Conservation (phyloP, 2,329 filamentous ascomycete genomes). For the Colletotrichum cereale region DNA sequence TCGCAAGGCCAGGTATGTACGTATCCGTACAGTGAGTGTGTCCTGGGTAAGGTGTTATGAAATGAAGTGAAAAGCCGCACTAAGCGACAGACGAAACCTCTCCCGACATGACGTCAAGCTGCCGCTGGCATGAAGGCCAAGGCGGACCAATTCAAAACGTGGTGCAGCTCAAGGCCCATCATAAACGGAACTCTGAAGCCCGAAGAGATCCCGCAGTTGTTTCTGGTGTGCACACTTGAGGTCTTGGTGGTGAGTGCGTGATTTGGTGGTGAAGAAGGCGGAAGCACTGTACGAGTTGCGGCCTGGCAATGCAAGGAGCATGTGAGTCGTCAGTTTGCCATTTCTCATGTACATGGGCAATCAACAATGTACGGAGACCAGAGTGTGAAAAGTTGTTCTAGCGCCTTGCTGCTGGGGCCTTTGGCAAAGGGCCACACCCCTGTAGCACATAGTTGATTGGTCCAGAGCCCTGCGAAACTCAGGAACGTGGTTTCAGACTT, state of each 20-base stretch:
- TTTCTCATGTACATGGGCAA: slow-evolving; percentile 10
- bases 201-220: slow-evolving; percentile 24
- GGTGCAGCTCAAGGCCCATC: slow-evolving; percentile 23
- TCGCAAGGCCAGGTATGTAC: background rate
- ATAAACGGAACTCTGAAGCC: slow-evolving; percentile 26
- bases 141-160: slow-evolving; percentile 32
- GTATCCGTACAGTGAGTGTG: background rate
- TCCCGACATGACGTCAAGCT: slow-evolving; percentile 30
- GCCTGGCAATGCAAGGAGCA: background rate
- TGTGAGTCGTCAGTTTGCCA: slow-evolving; percentile 33
- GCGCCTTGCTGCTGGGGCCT: slow-evolving; percentile 22
- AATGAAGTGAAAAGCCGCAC: slow-evolving; percentile 35
- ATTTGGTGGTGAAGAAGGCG: background rate
- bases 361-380: no score
- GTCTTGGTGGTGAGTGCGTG: slow-evolving; percentile 3
- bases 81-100: slow-evolving; percentile 21
- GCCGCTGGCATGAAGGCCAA: background rate
- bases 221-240: background rate
- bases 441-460: slow-evolving; percentile 32
- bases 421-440: slow-evolving; percentile 5
- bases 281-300: background rate
- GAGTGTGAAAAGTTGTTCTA: slow-evolving; percentile 38
- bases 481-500: slow-evolving; percentile 39
- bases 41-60: slow-evolving; percentile 37
- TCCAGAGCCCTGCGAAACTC: slow-evolving; percentile 20